Conservation (phyloP, 352 stramenopile genomes). For the Pythium insidiosum region DNA sequence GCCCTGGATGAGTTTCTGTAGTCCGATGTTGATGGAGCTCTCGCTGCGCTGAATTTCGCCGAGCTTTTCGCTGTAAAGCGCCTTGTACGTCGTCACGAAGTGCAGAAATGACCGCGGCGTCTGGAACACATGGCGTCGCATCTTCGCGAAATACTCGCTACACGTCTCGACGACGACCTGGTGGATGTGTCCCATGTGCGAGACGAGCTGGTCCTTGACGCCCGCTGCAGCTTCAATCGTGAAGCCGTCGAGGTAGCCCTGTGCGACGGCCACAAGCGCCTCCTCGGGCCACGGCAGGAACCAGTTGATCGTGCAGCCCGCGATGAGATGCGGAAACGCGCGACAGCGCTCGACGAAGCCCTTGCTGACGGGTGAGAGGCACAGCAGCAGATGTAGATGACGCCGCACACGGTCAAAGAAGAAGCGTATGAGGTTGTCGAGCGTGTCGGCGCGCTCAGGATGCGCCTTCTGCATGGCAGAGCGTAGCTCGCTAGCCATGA, state of each 20-base stretch:
- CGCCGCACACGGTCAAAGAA: slow-evolving; percentile 81
- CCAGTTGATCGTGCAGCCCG: slow-evolving; percentile 86
- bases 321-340: slow-evolving; percentile 86
- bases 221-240: slow-evolving; percentile 41
- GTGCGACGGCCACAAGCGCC: slow-evolving; percentile 74
- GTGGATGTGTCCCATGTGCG: slow-evolving; percentile 70
- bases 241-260: slow-evolving; percentile 70
- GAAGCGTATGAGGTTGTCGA: slow-evolving; percentile 77
- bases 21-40: slow-evolving; percentile 73
- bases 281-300: slow-evolving; percentile 87
- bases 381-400: slow-evolving; percentile 85
- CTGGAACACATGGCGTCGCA: slow-evolving; percentile 81
- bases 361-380: slow-evolving; percentile 78
- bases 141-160: slow-evolving; percentile 65
- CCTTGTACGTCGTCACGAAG: slow-evolving; percentile 76
- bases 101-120: slow-evolving; percentile 86
- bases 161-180: slow-evolving; percentile 66
- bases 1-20: slow-evolving; percentile 85
- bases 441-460: slow-evolving; percentile 58
- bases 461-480: slow-evolving; percentile 55
- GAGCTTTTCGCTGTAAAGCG: slow-evolving; percentile 69
- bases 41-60: slow-evolving; percentile 73
- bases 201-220: slow-evolving; percentile 56
- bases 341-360: slow-evolving; percentile 73
- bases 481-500: slow-evolving; percentile 80